phyloP scores from a whole-genome alignment of 805 yeast genomes.

The Metschnikowia santaceciliae region DNA sequence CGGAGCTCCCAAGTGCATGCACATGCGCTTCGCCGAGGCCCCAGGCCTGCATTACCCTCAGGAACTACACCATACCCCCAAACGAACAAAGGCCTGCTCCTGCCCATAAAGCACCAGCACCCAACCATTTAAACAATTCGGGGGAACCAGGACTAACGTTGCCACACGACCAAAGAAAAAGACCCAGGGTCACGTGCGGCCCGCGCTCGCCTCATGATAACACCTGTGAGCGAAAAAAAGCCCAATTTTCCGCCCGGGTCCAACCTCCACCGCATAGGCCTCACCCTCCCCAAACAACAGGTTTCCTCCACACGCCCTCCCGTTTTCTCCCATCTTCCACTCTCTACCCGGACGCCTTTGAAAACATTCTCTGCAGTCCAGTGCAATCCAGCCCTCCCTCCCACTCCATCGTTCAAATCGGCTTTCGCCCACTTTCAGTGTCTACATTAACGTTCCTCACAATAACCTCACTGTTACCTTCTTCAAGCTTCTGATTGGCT shows the following conservation, averaged over 20 bases:
- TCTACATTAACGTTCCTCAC: neutral
- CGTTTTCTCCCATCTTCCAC: neutral
- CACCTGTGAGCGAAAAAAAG: conserved; percentile 4
- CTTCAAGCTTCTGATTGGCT: neutral
- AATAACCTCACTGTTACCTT: neutral
- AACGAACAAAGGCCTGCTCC: too few species aligned
- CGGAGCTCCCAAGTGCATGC: neutral
- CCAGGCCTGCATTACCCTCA: neutral
- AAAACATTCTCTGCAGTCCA: too few species aligned
- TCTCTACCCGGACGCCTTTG: neutral
- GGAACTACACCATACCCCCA: neutral
- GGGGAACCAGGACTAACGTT: too few species aligned
- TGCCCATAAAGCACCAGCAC: too few species aligned
- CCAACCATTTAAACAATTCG: too few species aligned
- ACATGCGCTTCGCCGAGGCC: neutral
- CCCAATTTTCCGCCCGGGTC: conserved; percentile 2
- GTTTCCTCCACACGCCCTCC: neutral
- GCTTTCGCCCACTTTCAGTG: neutral
- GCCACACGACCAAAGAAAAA: neutral
- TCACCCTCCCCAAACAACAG: neutral
- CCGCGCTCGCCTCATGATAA: conserved; percentile 4
- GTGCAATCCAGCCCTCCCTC: too few species aligned
- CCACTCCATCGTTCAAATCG: neutral
- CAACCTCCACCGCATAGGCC: conserved; percentile 1
- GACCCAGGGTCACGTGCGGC: conserved; percentile 2